Evolutionary conservation across 2,329 filamentous ascomycete genomes (phyloP), one percentile per base, ranked within the genome.

Genomic region (Talaromyces sp.): DNA sequence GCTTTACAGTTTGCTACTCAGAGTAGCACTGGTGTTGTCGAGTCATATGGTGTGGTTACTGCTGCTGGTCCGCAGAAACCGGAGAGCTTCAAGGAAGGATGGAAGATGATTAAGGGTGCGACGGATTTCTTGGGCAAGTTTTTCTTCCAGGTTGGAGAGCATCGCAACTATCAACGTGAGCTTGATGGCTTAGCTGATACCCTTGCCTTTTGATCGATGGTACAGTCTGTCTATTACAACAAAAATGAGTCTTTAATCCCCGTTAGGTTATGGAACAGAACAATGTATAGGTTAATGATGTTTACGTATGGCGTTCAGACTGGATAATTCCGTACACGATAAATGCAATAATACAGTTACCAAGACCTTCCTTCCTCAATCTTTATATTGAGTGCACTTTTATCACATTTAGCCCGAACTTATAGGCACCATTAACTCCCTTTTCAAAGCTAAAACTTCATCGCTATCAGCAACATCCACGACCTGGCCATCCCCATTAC

Each of bases 41-140:
- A 92, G 70, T 89, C 85, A 68, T 95, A 92, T 70, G 91, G 91
- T 59, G 90, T 96, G 1, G 88, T 94, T 0, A 94, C 91, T 0
- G 82, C 89, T 13, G 80, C 78, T 17, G 77, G 82, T 49, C 76
- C 81, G 13, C 77, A 81, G 5, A 76, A 83, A 27, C 82, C 88
- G 0, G 82, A 86, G 22, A 85, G 83, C 67, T 80, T 92, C 69
- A 86, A 81, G 69, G 87, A 91, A 71, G 82, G 83, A 0, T 73
- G 91, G 2, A 79, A 84, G 65, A 88, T 93, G 68, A 83, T 83
- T 0, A 91, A 89, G 79, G 88, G 86, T 13, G 87, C 87, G 0
- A 87, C 82, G 70, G 85, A 87, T 58, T 94, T 95, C 75, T 70
- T 92, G 65, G 87, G 89, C 69, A 85, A 87, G 70, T 93, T 92